phyloP scores from a whole-genome alignment of 73 alveolate genomes.

The Symbiodinium pilosum region DNA sequence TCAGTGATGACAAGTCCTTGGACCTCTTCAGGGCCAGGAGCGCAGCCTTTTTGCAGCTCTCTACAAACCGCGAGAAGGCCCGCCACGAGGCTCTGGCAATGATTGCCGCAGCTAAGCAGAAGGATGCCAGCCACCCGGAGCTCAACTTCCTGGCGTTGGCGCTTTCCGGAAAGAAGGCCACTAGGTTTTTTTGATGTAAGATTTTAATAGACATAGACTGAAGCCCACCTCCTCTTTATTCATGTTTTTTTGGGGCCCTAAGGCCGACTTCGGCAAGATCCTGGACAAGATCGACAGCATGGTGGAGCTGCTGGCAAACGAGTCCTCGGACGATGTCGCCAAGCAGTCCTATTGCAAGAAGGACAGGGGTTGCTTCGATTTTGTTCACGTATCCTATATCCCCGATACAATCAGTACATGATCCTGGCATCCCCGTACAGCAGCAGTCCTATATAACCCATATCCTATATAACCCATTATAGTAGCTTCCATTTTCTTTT shows the following conservation, averaged over 20 bases:
- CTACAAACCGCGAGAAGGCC: not conserved
- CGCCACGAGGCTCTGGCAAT: not conserved
- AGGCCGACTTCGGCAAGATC: slow-evolving; percentile 77
- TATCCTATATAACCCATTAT: too few species aligned
- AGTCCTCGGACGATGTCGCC: slow-evolving; percentile 7
- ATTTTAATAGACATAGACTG: too few species aligned
- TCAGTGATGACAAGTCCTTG: not conserved
- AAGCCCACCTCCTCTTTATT: too few species aligned
- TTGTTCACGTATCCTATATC: too few species aligned
- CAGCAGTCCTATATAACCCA: too few species aligned
- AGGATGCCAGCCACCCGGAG: slow-evolving; percentile 56
- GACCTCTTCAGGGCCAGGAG: not conserved
- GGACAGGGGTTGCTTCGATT: too few species aligned
- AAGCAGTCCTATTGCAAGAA: slow-evolving; percentile 74
- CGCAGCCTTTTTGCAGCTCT: not conserved
- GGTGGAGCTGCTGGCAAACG: slow-evolving; percentile 60
- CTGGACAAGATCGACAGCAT: slow-evolving; percentile 86
- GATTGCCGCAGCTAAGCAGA: not conserved
- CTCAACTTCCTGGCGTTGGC: slow-evolving; percentile 73
- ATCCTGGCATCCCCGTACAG: too few species aligned
- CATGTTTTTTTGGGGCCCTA: too few species aligned
- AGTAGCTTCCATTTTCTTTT: too few species aligned
- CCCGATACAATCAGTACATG: too few species aligned
- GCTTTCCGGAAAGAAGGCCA: slow-evolving; percentile 71
- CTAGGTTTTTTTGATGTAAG: too few species aligned